Conservation (phyloP, 2,329 filamentous ascomycete genomes). For the Akanthomyces muscarius region DNA sequence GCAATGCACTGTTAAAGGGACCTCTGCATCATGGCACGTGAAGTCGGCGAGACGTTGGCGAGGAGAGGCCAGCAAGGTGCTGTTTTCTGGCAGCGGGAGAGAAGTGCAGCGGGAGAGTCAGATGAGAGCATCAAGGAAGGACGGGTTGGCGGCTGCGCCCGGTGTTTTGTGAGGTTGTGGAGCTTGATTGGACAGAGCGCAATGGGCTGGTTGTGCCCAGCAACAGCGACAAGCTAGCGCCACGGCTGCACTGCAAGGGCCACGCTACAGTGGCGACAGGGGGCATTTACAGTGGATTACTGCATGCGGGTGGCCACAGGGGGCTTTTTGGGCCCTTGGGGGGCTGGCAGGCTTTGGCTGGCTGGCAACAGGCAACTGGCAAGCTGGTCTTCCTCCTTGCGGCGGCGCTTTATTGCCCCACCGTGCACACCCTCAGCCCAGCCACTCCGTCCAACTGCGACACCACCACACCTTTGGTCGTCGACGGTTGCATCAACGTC, state of each 20-base stretch:
- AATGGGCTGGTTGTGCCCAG: conserved; percentile 12
- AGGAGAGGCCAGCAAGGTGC: background rate
- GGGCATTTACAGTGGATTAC: too few relatives aligned
- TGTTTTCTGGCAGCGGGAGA: background rate
- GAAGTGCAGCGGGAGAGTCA: background rate
- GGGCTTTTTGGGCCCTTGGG: background rate
- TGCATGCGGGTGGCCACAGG: too few relatives aligned
- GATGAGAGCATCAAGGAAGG: conserved; percentile 9
- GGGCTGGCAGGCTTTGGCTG: background rate
- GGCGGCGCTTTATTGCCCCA: background rate
- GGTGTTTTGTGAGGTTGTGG: conserved; percentile 12
- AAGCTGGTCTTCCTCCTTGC: background rate
- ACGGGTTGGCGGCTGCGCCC: conserved; percentile 3
- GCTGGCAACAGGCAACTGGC: too few relatives aligned
- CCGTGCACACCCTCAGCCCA: background rate
- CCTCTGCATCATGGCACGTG: background rate
- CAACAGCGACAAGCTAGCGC: conserved; percentile 13
- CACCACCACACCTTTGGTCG: background rate
- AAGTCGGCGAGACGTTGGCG: background rate
- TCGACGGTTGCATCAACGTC: background rate
- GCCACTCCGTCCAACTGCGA: background rate
- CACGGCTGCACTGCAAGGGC: background rate
- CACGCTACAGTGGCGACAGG: too few relatives aligned
- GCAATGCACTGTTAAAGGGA: conserved; percentile 4
- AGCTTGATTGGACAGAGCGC: conserved; percentile 4